Evolutionary conservation across 257 asterid species (phyloP), one percentile per base, ranked within the genome.

Genomic region (Coffea canephora): DNA sequence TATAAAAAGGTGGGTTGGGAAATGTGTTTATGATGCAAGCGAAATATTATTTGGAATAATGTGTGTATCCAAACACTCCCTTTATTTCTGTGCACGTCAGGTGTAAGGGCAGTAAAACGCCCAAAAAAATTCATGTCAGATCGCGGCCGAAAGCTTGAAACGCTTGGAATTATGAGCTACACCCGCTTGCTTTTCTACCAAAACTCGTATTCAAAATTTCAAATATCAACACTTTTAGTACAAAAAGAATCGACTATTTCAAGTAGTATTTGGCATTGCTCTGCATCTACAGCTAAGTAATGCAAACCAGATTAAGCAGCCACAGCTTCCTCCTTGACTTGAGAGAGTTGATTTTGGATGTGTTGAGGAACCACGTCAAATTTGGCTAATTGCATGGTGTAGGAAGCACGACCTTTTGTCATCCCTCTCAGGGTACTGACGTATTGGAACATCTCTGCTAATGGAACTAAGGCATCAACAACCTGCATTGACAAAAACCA

Each of bases 321-420:
- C 69, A 93, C 93, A 1, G 97, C 75, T 78, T 91, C 96, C 88
- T 91, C 94, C 85, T 96, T 94, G 3, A 90, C 52, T 39, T 39
- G 43, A 64, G 99, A 86, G 14, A 96, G 88, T 89, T 91, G 92
- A 83, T 92, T 91, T 86, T 96, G 99, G 76, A 94, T 96, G 89
- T 96, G 97, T 81, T 90, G 97, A 36, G 99, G 99, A 27, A 96
- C 99, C 19, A 96, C 98, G 4, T 94, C 99, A 72, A 96, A 96
- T 75, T 94, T 94, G 78, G 97, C 97, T 84, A 94, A 83, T 79
- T 94, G 99, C 99, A 96, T 96, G 1, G 93, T 88, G 85, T 96
- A 96, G 3, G 99, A 96, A 64, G 99, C 99, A 16, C 97, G 92
- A 1, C 97, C 99, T 83, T 96, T 96, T 41, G 99, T 93, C 99